Conservation (phyloP, 148 eudicot species). For the Polygonum maritimum region DNA sequence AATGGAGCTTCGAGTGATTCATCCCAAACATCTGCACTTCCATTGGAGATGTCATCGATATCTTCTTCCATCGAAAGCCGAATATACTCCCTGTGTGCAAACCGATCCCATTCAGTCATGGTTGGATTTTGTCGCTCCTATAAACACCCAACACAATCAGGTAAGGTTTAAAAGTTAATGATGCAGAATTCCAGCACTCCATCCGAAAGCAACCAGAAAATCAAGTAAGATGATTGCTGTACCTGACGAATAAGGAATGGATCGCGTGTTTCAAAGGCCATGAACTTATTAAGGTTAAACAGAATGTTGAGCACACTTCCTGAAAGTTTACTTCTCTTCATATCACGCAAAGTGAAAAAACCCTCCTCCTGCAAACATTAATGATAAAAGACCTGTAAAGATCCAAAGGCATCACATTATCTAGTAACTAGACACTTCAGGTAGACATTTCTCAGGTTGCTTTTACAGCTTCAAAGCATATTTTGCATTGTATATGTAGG, state of each 20-base stretch:
- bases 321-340: slow-evolving; percentile 77
- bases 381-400: background rate
- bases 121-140: slow-evolving; percentile 97
- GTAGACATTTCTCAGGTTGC: background rate
- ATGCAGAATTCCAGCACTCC: background rate
- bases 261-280: slow-evolving; percentile 98
- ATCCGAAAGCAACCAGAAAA: background rate
- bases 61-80: slow-evolving; percentile 99
- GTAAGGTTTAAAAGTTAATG: background rate
- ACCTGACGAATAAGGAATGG: slow-evolving; percentile 98
- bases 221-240: slow-evolving; percentile 8
- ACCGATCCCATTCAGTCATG: slow-evolving; percentile 98
- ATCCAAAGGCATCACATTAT: background rate
- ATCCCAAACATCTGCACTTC: slow-evolving; percentile 99
- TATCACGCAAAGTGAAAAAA: slow-evolving; percentile 66
- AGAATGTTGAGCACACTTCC: slow-evolving; percentile 89
- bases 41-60: slow-evolving; percentile 94
- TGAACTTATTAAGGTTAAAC: slow-evolving; percentile 89
- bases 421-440: background rate
- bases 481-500: background rate
- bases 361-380: slow-evolving; percentile 42
- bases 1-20: slow-evolving; percentile 97
- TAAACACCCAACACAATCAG: slow-evolving; percentile 13
- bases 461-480: background rate
- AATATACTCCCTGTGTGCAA: slow-evolving; percentile 94